Percentiles rank a stretch among this genome's conserved stretches.
phyloP scores from a whole-genome alignment of 2,329 filamentous ascomycete species.

The Proliferodiscus dingleyae region DNA sequence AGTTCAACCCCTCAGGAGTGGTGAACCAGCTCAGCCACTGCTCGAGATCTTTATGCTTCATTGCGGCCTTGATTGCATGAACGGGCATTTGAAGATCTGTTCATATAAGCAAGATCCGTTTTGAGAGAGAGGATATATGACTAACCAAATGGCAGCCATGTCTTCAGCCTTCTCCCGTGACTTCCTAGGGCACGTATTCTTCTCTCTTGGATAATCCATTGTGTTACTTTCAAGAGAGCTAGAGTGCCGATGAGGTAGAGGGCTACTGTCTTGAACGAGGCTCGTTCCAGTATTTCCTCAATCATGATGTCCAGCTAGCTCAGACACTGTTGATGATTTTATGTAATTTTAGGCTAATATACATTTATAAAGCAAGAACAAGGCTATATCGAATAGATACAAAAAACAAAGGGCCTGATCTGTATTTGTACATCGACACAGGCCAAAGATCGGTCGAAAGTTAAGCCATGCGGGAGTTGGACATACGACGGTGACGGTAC shows the following conservation, averaged over 20 bases:
- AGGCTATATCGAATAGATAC: too few species aligned
- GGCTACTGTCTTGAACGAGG: constrained; percentile 34
- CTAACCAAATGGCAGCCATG: constrained; percentile 44
- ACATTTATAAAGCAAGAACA: too few species aligned
- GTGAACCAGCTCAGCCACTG: constrained; percentile 55
- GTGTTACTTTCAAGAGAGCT: constrained; percentile 27
- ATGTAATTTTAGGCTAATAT: too few species aligned
- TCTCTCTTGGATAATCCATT: constrained; percentile 38
- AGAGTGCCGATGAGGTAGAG: constrained; percentile 14
- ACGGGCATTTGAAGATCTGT: constrained; percentile 65
- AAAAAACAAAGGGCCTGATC: too few species aligned
- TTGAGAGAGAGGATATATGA: background rate
- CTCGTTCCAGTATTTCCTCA: constrained; percentile 35
- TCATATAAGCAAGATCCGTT: too few species aligned
- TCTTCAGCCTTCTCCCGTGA: constrained; percentile 35
- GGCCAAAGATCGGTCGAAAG: too few species aligned
- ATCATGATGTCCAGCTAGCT: constrained; percentile 18
- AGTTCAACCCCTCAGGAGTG: constrained; percentile 34
- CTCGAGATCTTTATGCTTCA: constrained; percentile 52
- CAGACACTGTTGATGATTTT: too few species aligned
- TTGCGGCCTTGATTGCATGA: constrained; percentile 47
- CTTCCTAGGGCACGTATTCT: constrained; percentile 44
- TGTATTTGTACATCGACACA: too few species aligned
- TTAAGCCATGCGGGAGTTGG: too few species aligned
- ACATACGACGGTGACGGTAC: too few species aligned